phyloP scores from a whole-genome alignment of 768 basidiomycete genomes.

The Pleurotus tuoliensis region DNA sequence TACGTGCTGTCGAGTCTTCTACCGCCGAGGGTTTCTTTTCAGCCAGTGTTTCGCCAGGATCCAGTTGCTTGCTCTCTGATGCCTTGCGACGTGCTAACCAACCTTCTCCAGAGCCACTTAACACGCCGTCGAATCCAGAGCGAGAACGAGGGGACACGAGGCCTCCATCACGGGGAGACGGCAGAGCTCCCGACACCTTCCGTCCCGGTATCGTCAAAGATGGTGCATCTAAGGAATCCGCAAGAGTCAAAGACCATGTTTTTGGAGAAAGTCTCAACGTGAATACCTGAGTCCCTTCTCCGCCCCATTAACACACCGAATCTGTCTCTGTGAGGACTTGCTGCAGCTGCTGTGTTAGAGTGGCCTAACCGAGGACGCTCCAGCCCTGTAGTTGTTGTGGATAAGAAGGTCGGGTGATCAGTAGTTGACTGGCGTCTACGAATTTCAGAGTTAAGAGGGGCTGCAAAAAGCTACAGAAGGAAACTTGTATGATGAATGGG shows the following conservation, averaged over 20 bases:
- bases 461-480: slow-evolving; percentile 64
- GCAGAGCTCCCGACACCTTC: slow-evolving; percentile 58
- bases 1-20: slow-evolving; percentile 27
- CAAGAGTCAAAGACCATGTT: slow-evolving; percentile 15
- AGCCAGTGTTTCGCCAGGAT: slow-evolving; percentile 32
- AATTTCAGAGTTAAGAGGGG: slow-evolving; percentile 81
- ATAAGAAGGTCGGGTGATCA: slow-evolving; percentile 63
- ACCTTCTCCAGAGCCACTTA: slow-evolving; percentile 55
- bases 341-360: slow-evolving; percentile 38
- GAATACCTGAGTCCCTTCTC: slow-evolving; percentile 65
- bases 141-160: slow-evolving; percentile 68
- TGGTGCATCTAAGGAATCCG: slow-evolving; percentile 47
- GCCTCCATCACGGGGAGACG: slow-evolving; percentile 55
- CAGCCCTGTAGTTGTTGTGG: slow-evolving; percentile 39
- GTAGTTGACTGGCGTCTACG: slow-evolving; percentile 75
- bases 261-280: slow-evolving; percentile 2
- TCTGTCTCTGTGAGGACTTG: slow-evolving; percentile 63
- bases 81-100: slow-evolving; percentile 64
- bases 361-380: slow-evolving; percentile 61
- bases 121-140: slow-evolving; percentile 70
- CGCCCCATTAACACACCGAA: slow-evolving; percentile 53
- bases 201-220: slow-evolving; percentile 47
- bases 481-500: slow-evolving; percentile 21
- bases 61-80: slow-evolving; percentile 43
- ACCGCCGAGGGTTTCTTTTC: slow-evolving; percentile 43